Evolutionary conservation across 225 moss, liverwort and hornwort species (phyloP), one percentile per base, ranked within the genome.

Genomic region (Rhytidiadelphus loreus): DNA sequence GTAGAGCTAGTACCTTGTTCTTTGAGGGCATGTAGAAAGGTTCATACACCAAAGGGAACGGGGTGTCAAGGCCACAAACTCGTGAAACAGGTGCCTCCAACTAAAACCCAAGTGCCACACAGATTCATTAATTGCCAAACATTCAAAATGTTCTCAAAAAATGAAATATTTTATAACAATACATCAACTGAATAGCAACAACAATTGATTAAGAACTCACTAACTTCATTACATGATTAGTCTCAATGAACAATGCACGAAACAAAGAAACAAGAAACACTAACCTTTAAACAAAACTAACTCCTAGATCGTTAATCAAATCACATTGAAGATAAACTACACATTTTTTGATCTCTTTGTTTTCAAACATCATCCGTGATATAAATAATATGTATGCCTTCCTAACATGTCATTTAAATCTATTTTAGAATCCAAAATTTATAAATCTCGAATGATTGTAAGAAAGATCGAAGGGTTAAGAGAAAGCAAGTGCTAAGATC

Each of bases 21-120:
- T 94, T 99, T 35, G 94, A 97, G 30, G 99, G 97, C 97, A 99
- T 96, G 88, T 99, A 99, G 89, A 97, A 99, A 57, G 97, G 99
- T 90, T 99, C 99, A 85, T 88, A 99, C 28, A 97, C 87, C 88
- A 99, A 93, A 68, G 99, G 99, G 89, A 99, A 99, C 7, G 99
- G 99, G 8, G 99, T 99, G 87, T 99, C 99, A 63, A 97, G 95
- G 64, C 96, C 97, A 92, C 97, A 99, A 66, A 99, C 96, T 89
- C 99, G 95, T 25, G 96, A 95, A 32, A 99, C 94, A 12, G 97
- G 99, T 32, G 97, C 99, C 92, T 99, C 97, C 95, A 99, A 89
- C 98, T 98, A 72, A 24, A 84, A 59, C 13, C 78, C 89, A 82
- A 78, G 68, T 58, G 25, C 64, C 84, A 83, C 82, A 64, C 13